A percentile compares a stretch with the other conserved stretches of the same genome.
phyloP scores from a whole-genome alignment of 2,329 filamentous ascomycete species.

The Neonectria coccinea region DNA sequence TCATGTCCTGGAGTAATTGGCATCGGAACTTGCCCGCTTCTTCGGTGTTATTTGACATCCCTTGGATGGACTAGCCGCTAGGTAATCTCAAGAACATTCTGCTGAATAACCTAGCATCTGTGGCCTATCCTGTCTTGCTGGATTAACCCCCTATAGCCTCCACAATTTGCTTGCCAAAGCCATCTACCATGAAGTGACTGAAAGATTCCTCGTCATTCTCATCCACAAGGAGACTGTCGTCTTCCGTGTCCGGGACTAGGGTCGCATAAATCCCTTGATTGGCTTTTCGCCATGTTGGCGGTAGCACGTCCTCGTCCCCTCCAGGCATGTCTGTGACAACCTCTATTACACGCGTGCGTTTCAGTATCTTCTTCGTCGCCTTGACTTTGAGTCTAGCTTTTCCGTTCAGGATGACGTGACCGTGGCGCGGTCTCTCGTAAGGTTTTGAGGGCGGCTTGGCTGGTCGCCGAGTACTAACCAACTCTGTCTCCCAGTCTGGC shows the following conservation, averaged over 20 bases:
- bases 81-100: neutral
- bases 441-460: conserved; percentile 27
- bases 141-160: conserved; percentile 46
- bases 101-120: neutral
- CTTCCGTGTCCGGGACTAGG: conserved; percentile 53
- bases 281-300: conserved; percentile 55
- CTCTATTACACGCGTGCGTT: conserved; percentile 45
- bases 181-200: conserved; percentile 57
- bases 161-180: conserved; percentile 52
- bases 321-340: conserved; percentile 45
- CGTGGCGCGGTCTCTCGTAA: conserved; percentile 46
- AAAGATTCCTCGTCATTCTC: conserved; percentile 58
- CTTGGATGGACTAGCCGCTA: neutral
- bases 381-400: conserved; percentile 49
- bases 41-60: neutral
- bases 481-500: conserved; percentile 53
- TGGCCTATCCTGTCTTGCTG: neutral
- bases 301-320: conserved; percentile 50
- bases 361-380: conserved; percentile 50
- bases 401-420: conserved; percentile 44
- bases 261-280: conserved; percentile 56
- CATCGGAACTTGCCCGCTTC: neutral
- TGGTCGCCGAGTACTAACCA: conserved; percentile 29
- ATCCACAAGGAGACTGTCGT: conserved; percentile 52
- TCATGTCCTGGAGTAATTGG: neutral